Conservation (phyloP, 2,329 filamentous ascomycete species). For the Aspergillus unguis region DNA sequence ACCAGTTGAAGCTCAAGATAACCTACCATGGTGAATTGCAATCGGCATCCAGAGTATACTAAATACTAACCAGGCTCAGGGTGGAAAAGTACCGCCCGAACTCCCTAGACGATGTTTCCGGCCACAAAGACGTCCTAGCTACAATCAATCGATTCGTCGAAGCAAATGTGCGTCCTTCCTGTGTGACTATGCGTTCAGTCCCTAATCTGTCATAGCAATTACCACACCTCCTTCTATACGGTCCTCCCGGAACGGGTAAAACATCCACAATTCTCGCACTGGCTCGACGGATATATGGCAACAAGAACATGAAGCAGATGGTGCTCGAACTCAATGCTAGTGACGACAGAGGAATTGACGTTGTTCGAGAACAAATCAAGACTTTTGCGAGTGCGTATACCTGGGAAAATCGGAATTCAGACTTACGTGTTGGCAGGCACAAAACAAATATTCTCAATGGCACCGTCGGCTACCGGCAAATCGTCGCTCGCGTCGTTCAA, state of each 20-base stretch:
- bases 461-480: slow-evolving; percentile 45
- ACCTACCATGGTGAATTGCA: slow-evolving; percentile 71
- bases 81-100: slow-evolving; percentile 95
- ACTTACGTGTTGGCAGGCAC: slow-evolving; percentile 49
- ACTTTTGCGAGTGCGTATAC: slow-evolving; percentile 73
- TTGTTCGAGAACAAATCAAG: slow-evolving; percentile 98
- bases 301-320: slow-evolving; percentile 94
- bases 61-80: slow-evolving; percentile 49
- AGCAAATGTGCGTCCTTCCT: slow-evolving; percentile 60
- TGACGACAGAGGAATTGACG: slow-evolving; percentile 95
- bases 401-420: background rate
- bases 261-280: slow-evolving; percentile 94
- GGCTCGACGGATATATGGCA: slow-evolving; percentile 86
- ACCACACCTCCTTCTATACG: slow-evolving; percentile 93
- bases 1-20: slow-evolving; percentile 90
- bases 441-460: slow-evolving; percentile 88
- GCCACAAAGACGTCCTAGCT: slow-evolving; percentile 93
- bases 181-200: background rate
- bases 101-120: slow-evolving; percentile 86
- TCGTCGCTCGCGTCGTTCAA: slow-evolving; percentile 73
- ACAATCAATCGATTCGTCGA: slow-evolving; percentile 99
- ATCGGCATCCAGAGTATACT: background rate
- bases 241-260: slow-evolving; percentile 94
- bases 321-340: slow-evolving; percentile 96
- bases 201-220: slow-evolving; percentile 55